Evolutionary conservation across 805 yeast species (phyloP).

Genomic region (Suhomyces kilbournensis): DNA sequence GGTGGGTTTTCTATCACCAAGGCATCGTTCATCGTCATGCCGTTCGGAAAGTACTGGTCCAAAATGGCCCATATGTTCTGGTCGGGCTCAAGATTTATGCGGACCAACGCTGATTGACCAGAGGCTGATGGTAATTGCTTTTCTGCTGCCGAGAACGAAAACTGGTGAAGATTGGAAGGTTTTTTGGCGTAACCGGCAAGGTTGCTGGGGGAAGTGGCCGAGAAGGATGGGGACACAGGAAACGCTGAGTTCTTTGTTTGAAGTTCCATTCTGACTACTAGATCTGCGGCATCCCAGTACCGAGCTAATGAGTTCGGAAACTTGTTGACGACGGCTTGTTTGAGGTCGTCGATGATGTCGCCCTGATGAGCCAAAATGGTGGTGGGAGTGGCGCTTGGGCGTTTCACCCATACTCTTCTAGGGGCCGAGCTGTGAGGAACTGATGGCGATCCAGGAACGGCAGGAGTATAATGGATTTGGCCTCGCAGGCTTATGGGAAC

Average conservation of each 20-base stretch:
- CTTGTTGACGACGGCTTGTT: slow-evolving; percentile 57
- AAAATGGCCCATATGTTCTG: slow-evolving; percentile 54
- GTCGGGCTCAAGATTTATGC: slow-evolving; percentile 53
- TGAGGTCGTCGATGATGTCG: slow-evolving; percentile 82
- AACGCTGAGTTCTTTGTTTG: slow-evolving; percentile 1
- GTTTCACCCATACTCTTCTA: slow-evolving; percentile 53
- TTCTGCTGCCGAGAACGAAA: slow-evolving; percentile 13
- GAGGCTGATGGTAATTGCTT: slow-evolving; percentile 11
- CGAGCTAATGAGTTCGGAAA: slow-evolving; percentile 66
- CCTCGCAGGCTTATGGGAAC: not conserved
- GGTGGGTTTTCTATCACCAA: slow-evolving; percentile 46
- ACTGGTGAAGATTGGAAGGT: not conserved
- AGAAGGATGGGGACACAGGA: not conserved
- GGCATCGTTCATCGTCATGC: slow-evolving; percentile 67
- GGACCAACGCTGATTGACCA: slow-evolving; percentile 5
- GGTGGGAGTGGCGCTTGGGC: slow-evolving; percentile 59
- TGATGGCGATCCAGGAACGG: not conserved
- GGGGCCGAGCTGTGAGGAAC: not conserved
- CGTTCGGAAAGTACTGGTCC: slow-evolving; percentile 61
- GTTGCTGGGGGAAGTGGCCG: not conserved
- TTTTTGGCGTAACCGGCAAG: not conserved
- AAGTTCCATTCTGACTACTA: slow-evolving; percentile 38
- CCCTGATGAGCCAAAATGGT: slow-evolving; percentile 57
- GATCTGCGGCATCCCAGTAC: slow-evolving; percentile 66
- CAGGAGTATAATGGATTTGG: not conserved